These are phyloP conservation scores for Suillus occidentalis DNA, from an alignment of 768 basidiomycete species.

Conservation along the genomic window DNA sequence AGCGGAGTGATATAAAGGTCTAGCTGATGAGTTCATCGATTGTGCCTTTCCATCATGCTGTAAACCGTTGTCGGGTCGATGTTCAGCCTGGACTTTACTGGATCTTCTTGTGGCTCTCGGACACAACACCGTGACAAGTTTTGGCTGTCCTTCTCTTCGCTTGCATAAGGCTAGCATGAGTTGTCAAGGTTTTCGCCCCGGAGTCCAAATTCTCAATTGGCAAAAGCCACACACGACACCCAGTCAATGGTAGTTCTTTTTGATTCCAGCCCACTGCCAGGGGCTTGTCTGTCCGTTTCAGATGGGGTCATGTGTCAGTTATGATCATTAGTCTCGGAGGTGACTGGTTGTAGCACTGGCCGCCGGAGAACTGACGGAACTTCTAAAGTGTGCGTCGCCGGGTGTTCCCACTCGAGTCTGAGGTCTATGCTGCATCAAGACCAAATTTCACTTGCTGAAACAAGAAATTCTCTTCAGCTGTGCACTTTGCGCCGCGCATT, in stretches of 20 bases:
- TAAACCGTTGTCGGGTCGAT: neutral
- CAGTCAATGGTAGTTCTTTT: neutral
- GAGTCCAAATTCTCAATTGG: neutral
- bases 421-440: neutral
- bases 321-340: neutral
- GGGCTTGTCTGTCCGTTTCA: neutral
- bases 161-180: neutral
- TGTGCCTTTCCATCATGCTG: slow-evolving; percentile 2
- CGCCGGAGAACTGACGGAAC: neutral
- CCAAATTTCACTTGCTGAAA: neutral
- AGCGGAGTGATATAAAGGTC: slow-evolving; percentile 1
- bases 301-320: neutral
- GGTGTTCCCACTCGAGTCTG: neutral
- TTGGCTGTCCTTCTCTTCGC: neutral
- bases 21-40: neutral
- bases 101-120: neutral
- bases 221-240: neutral
- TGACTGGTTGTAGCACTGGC: neutral
- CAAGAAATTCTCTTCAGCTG: neutral
- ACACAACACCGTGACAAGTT: neutral
- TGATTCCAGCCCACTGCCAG: neutral
- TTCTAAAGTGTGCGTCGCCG: neutral
- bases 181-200: neutral
- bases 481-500: neutral
- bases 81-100: neutral